These are phyloP conservation scores for Misopates orontium DNA, from an alignment of 257 asterid genomes.

Conservation along the genomic window DNA sequence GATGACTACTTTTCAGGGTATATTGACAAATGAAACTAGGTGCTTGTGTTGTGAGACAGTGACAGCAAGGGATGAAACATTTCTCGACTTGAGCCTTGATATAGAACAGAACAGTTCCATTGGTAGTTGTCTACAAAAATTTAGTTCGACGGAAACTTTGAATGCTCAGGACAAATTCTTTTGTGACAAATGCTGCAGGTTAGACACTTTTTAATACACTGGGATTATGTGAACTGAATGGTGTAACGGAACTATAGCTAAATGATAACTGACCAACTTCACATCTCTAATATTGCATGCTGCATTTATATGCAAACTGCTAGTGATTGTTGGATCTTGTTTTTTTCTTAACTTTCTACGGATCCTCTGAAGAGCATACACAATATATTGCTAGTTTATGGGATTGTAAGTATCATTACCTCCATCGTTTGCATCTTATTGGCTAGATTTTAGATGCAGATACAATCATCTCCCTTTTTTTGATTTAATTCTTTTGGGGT, in stretches of 20 bases:
- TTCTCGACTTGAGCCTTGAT: conserved; percentile 86
- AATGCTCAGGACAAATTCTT: conserved; percentile 52
- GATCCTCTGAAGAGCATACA: not conserved
- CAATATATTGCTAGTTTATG: not conserved
- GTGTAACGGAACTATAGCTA: no score
- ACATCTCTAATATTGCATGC: no score
- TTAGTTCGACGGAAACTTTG: conserved; percentile 86
- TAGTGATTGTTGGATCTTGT: not conserved
- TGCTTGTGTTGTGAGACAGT: conserved; percentile 91
- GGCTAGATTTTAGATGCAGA: no score
- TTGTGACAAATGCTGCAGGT: conserved; percentile 57
- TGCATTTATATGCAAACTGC: no score
- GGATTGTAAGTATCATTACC: conserved; percentile 12
- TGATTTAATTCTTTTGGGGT: not conserved
- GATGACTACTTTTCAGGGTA: conserved; percentile 55
- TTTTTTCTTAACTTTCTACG: not conserved
- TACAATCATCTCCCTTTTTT: not conserved
- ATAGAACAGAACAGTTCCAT: conserved; percentile 94
- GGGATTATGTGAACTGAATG: no score
- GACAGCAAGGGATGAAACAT: conserved; percentile 91
- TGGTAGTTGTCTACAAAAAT: conserved; percentile 91
- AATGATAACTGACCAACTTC: no score
- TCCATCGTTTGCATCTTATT: not conserved
- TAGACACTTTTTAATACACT: conserved; percentile 2
- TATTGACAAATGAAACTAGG: conserved; percentile 82